These are phyloP conservation scores for Tetrahymena thermophila DNA, from an alignment of 73 alveolate genomes.

Conservation along the genomic window DNA sequence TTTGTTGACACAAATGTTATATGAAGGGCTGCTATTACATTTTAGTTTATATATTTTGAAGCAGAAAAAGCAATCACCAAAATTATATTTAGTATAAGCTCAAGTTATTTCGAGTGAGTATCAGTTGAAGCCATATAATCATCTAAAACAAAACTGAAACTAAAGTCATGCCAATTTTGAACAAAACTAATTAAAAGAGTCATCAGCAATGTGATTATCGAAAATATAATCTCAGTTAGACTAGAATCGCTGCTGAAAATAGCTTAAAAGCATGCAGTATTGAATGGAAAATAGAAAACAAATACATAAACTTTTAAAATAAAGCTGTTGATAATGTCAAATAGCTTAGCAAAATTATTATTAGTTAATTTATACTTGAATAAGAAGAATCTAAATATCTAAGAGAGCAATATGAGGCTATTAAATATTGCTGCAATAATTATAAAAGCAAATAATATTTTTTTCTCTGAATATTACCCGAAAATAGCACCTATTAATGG, in stretches of 20 bases:
- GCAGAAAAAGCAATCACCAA: neutral
- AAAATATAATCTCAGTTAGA: neutral
- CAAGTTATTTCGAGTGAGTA: neutral
- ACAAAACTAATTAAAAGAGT: neutral
- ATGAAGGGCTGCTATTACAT: neutral
- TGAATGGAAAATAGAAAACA: neutral
- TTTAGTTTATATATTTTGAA: neutral
- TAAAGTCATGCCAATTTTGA: neutral
- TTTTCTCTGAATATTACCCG: neutral
- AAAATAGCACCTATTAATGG: neutral
- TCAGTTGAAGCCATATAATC: neutral
- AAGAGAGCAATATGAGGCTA: neutral
- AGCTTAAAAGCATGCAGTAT: neutral
- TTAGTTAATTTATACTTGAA: neutral
- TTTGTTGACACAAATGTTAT: neutral
- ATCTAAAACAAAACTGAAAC: neutral
- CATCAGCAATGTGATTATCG: neutral
- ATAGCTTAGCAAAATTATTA: neutral
- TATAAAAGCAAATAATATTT: neutral
- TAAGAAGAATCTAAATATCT: neutral
- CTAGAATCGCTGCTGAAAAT: neutral
- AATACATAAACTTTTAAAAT: neutral
- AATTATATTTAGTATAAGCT: neutral
- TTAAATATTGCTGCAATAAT: neutral
- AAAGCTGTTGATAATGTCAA: neutral